phyloP scores from a whole-genome alignment of 148 eudicot species.

The Nepenthes gracilis region DNA sequence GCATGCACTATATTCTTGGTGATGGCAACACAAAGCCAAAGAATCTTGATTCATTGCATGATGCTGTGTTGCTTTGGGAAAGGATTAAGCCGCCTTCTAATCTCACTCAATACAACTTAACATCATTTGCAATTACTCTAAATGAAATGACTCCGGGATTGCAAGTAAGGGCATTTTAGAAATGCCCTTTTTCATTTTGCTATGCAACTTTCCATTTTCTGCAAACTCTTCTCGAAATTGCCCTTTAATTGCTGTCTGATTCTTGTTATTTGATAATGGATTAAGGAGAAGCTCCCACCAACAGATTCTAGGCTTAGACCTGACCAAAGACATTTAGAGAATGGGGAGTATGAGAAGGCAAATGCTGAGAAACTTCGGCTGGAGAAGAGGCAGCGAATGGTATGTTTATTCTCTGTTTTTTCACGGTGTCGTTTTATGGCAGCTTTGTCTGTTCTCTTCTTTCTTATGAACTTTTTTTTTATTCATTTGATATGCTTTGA shows the following conservation, averaged over 20 bases:
- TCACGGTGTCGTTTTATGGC: background rate
- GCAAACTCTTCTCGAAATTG: slow-evolving; percentile 12
- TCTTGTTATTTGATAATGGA: slow-evolving; percentile 24
- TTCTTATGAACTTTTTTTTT: background rate
- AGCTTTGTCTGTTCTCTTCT: background rate
- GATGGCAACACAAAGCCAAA: slow-evolving; percentile 43
- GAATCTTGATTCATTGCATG: slow-evolving; percentile 30
- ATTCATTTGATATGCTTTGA: no score
- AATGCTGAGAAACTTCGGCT: slow-evolving; percentile 82
- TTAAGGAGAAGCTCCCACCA: slow-evolving; percentile 83
- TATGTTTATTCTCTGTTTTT: slow-evolving; percentile 12
- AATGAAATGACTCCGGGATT: slow-evolving; percentile 85
- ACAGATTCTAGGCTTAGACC: slow-evolving; percentile 96
- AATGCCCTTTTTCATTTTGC: slow-evolving; percentile 7
- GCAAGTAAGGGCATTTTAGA: slow-evolving; percentile 33
- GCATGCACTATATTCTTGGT: slow-evolving; percentile 47
- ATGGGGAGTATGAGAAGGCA: slow-evolving; percentile 86
- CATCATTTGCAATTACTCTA: slow-evolving; percentile 71
- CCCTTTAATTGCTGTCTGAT: slow-evolving; percentile 28
- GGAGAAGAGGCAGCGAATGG: slow-evolving; percentile 83
- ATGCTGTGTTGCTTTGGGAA: slow-evolving; percentile 57
- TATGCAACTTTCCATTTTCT: slow-evolving; percentile 3
- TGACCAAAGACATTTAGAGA: slow-evolving; percentile 86
- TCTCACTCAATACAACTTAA: slow-evolving; percentile 74
- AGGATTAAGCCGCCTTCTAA: slow-evolving; percentile 45